Conservation (phyloP, 164 flowering plant genomes). For the Tinospora cordifolia region DNA sequence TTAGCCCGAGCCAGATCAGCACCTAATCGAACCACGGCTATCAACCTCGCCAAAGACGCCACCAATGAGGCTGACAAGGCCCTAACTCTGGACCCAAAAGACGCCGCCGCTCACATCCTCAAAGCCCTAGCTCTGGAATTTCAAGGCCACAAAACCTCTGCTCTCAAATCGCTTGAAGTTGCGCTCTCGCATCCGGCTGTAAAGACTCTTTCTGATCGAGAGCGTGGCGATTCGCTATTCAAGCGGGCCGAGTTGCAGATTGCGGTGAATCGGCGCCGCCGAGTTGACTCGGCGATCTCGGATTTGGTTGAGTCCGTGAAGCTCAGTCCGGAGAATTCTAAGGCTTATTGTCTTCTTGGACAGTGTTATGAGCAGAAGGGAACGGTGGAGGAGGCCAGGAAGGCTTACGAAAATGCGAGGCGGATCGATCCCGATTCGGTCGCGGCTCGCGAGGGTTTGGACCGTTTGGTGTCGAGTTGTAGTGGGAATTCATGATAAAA, state of each 20-base stretch:
- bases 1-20: conserved; percentile 55
- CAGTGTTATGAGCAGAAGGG: conserved; percentile 61
- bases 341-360: conserved; percentile 54
- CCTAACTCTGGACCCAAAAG: conserved; percentile 59
- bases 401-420: conserved; percentile 47
- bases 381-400: conserved; percentile 50
- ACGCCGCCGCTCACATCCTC: conserved; percentile 80
- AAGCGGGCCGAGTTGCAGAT: conserved; percentile 69
- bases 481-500: neutral
- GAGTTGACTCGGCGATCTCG: conserved; percentile 49
- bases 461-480: conserved; percentile 25
- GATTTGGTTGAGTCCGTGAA: conserved; percentile 55
- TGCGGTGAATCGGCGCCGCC: conserved; percentile 28
- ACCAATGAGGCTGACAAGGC: conserved; percentile 57
- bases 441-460: conserved; percentile 36
- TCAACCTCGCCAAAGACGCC: conserved; percentile 48
- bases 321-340: conserved; percentile 35
- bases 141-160: conserved; percentile 55
- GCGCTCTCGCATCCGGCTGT: conserved; percentile 64
- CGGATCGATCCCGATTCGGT: conserved; percentile 25
- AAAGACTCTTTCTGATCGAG: conserved; percentile 39
- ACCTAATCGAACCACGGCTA: conserved; percentile 19
- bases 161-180: conserved; percentile 51
- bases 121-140: conserved; percentile 61
- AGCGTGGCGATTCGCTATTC: conserved; percentile 62